These are phyloP conservation scores for Crithidia fasciculata DNA, from an alignment of 208 protist genomes.

Conservation along the genomic window DNA sequence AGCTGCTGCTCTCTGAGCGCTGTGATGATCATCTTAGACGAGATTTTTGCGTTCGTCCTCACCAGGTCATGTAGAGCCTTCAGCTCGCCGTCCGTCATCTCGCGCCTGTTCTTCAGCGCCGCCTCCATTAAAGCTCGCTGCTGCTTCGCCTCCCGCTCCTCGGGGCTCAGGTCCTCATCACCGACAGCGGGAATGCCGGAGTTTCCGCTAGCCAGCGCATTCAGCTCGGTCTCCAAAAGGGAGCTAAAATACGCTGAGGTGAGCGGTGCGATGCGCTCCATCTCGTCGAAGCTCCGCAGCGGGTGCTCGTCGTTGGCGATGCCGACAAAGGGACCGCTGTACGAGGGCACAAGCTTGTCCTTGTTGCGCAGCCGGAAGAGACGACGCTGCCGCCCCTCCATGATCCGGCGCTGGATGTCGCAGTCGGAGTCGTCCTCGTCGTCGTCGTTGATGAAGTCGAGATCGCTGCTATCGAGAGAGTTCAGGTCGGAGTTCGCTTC, in stretches of 20 bases:
- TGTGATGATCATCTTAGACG: slow-evolving; percentile 51
- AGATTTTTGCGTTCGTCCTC: slow-evolving; percentile 57
- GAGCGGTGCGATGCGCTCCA: slow-evolving; percentile 59
- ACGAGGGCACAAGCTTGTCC: slow-evolving; percentile 81
- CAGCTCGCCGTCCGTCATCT: slow-evolving; percentile 75
- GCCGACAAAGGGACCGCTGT: slow-evolving; percentile 82
- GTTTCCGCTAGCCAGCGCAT: slow-evolving; percentile 17
- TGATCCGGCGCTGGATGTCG: slow-evolving; percentile 72
- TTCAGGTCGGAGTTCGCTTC: slow-evolving; percentile 20
- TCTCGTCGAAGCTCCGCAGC: slow-evolving; percentile 64
- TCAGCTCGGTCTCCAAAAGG: slow-evolving; percentile 56
- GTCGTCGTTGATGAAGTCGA: slow-evolving; percentile 83
- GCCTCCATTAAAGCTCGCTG: slow-evolving; percentile 57
- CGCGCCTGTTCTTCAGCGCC: slow-evolving; percentile 64
- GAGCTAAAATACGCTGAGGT: slow-evolving; percentile 43
- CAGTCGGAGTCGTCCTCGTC: slow-evolving; percentile 74
- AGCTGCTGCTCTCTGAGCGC: slow-evolving; percentile 58
- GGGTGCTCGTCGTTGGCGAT: slow-evolving; percentile 69
- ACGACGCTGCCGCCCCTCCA: slow-evolving; percentile 79
- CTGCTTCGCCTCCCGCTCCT: slow-evolving; percentile 36
- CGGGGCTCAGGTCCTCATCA: slow-evolving; percentile 18
- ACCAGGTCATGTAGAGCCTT: slow-evolving; percentile 67
- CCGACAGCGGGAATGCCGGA: slow-evolving; percentile 10
- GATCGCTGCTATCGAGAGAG: slow-evolving; percentile 61
- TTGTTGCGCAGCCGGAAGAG: slow-evolving; percentile 76